Base-by-base conservation (phyloP, 208 protist species). In the Trypanosoma rangeli region DNA sequence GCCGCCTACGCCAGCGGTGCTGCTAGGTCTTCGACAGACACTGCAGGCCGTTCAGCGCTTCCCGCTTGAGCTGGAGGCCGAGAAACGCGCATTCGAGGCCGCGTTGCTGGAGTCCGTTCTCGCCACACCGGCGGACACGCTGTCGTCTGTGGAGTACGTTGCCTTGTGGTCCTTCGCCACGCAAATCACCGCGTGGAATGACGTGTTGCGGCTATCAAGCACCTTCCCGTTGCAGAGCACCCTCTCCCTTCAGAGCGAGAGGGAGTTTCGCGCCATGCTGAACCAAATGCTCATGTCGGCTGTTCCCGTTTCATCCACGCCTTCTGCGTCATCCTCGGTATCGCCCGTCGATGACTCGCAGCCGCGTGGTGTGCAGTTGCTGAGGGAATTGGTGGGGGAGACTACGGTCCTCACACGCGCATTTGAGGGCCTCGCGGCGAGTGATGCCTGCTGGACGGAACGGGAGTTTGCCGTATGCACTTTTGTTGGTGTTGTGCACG, bases 31-130 rank as follows among this genome's bases (percentile, higher is more conserved):
- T 24, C 64, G 71, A 5, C 31, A 66, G 52, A 58, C 44, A 37
- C 53, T 93, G 42, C 59, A 60, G n/a, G 65, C 63, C 13, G 59
- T 90, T 29, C 82, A 86, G 28, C 73, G 75, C 24, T 89, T 86
- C 54, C 84, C 87, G 9, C 29, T 44, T 48, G 54, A 76, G 28
- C 62, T 62, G 39, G 42, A 61, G 16, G 26, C 35, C 18, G 50
- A 70, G 24, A 79, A 83, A 64, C 39, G 44, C 3, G 61, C 26
- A 1, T 72, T 79, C 44, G 76, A 87, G 61, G 42, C 54, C 26
- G 31, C 37, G 0, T 29, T 85, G 4, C 57, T 83, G 29, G 39
- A 22, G 0, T 70, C 78, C 37, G 61, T 86, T 12, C 50, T 83
- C 44, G 67, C 50, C 24, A 59, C 59, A 5, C 64, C 67, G 31